A percentile compares a stretch with the other conserved stretches of the same genome.
Evolutionary conservation across 192 early-diverging fungal species (phyloP).

Genomic region (Diversispora epigaea): DNA sequence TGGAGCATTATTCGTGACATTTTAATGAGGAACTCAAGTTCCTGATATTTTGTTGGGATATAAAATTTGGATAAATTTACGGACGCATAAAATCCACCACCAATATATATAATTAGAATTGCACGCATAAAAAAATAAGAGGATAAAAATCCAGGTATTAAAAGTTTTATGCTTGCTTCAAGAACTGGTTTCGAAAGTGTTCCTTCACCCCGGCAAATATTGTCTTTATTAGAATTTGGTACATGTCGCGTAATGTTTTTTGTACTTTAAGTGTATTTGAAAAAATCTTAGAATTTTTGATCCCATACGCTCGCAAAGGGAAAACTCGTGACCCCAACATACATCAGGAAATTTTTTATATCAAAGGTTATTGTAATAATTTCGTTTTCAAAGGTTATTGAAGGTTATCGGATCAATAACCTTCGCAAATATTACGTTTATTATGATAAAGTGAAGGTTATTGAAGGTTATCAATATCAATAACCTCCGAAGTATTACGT

Average conservation of each 20-base stretch:
- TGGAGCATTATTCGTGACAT: constrained; percentile 29
- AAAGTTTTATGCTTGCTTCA: constrained; percentile 3
- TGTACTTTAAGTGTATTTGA: constrained; percentile 25
- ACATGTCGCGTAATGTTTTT: constrained; percentile 27
- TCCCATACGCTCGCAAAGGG: constrained; percentile 4
- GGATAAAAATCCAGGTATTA: constrained; percentile 30
- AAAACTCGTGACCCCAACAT: constrained; percentile 17
- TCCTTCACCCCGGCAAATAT: constrained; percentile 16
- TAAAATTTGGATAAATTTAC: constrained; percentile 27
- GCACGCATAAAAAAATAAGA: constrained; percentile 32
- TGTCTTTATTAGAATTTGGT: constrained; percentile 19
- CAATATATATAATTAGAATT: constrained; percentile 30
- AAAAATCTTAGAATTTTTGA: constrained; percentile 18
- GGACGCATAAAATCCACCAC: constrained; percentile 17
- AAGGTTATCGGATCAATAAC: no score
- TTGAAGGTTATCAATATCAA: no score
- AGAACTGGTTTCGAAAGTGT: constrained; percentile 27
- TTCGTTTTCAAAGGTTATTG: no score
- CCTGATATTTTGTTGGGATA: constrained; percentile 27
- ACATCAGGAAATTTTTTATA: no score
- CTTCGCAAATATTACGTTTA: no score
- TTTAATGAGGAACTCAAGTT: constrained; percentile 27
- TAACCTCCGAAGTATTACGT: no score
- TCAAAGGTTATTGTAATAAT: no score
- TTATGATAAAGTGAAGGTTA: no score